A percentile compares a stretch with the other conserved stretches of the same genome.
These are phyloP conservation scores for Talaromyces nanjingensis DNA, from an alignment of 495 filamentous ascomycete genomes.

Conservation along the genomic window DNA sequence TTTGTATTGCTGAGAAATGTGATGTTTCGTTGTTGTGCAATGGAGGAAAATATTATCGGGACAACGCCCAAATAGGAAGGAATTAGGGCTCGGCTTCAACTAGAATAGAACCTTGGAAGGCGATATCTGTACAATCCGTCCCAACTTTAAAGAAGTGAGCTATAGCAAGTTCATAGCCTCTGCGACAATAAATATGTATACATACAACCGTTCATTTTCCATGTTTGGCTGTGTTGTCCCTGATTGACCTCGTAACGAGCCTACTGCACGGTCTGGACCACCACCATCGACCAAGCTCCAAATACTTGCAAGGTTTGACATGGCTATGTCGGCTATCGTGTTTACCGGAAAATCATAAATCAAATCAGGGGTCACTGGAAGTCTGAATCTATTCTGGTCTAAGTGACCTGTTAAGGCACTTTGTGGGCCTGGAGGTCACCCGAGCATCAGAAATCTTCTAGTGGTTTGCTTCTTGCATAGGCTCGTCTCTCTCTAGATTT, in stretches of 20 bases:
- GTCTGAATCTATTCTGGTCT: neutral
- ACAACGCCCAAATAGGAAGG: neutral
- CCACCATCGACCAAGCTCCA: too few relatives aligned
- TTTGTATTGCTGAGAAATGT: too few relatives aligned
- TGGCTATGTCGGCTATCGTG: neutral
- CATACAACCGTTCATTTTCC: too few relatives aligned
- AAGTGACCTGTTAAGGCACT: neutral
- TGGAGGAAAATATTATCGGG: neutral
- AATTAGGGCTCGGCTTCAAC: neutral
- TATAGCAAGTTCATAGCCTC: neutral
- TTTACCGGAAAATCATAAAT: neutral
- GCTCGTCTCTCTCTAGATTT: neutral
- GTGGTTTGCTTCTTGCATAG: neutral
- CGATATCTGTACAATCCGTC: neutral
- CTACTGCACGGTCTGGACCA: neutral
- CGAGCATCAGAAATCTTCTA: neutral
- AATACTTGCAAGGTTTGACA: too few relatives aligned
- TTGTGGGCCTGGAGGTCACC: neutral
- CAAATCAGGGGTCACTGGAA: neutral
- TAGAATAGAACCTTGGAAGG: neutral
- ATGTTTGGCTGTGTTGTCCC: neutral
- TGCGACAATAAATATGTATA: neutral
- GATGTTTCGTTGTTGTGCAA: neutral
- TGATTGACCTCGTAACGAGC: neutral
- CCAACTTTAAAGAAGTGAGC: neutral